Evolutionary conservation across 129 eudicot species (phyloP).

Genomic region (Dittrichia graveolens): DNA sequence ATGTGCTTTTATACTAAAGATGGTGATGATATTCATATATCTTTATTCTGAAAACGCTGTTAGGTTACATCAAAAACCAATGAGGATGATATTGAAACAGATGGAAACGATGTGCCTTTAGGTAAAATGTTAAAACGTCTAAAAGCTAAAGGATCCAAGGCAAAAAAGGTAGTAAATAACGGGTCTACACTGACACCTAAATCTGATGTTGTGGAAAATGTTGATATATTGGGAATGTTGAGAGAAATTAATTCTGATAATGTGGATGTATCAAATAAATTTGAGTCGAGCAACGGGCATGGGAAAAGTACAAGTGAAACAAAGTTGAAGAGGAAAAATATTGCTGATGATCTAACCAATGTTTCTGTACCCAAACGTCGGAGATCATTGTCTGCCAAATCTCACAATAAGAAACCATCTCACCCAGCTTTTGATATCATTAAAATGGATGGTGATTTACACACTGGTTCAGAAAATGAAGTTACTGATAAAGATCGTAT

Average conservation of each 20-base stretch:
- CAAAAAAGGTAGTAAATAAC: conserved; percentile 53
- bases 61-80: conserved; percentile 55
- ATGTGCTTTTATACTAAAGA: neutral
- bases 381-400: conserved; percentile 63
- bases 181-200: conserved; percentile 38
- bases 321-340: conserved; percentile 48
- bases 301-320: conserved; percentile 34
- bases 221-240: conserved; percentile 83
- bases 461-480: conserved; percentile 39
- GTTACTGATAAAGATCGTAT: conserved; percentile 32
- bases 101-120: conserved; percentile 76
- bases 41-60: conserved; percentile 21
- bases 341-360: conserved; percentile 44
- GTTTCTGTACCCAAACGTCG: conserved; percentile 73
- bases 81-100: conserved; percentile 78
- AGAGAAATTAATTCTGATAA: conserved; percentile 75
- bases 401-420: conserved; percentile 42
- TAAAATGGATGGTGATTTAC: conserved; percentile 49
- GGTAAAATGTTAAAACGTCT: conserved; percentile 73
- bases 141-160: conserved; percentile 79
- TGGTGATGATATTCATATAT: conserved; percentile 18
- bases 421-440: conserved; percentile 30
- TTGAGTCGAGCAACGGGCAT: conserved; percentile 69
- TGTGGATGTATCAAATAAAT: conserved; percentile 44
- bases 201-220: conserved; percentile 47